Conservation (phyloP, 1,284 basidiomycete species). For the Ganoderma meredithae region DNA sequence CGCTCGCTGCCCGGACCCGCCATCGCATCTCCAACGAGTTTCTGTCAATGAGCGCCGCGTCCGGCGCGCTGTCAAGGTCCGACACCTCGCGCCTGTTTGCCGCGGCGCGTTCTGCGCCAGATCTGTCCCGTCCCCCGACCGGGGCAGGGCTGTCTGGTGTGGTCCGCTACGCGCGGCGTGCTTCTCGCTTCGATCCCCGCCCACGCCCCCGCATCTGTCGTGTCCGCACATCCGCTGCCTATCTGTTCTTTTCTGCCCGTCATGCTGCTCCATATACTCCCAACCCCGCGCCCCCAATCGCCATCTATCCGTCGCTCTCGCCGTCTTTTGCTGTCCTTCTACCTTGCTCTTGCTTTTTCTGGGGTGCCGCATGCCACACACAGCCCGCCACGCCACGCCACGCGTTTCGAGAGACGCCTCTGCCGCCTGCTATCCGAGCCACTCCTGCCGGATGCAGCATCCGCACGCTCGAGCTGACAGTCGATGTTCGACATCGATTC, state of each 20-base stretch:
- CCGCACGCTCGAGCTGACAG: neutral
- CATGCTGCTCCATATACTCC: slow-evolving; percentile 6
- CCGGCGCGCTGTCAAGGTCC: neutral
- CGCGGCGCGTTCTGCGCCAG: neutral
- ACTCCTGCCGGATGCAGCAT: neutral
- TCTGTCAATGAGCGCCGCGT: slow-evolving; percentile 25
- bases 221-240: slow-evolving; percentile 1
- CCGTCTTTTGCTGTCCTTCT: neutral
- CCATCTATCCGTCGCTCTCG: neutral
- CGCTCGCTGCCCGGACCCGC: slow-evolving; percentile 46
- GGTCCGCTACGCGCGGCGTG: slow-evolving; percentile 8
- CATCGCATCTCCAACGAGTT: slow-evolving; percentile 39
- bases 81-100: neutral
- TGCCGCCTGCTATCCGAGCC: neutral
- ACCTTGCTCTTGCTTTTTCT: neutral
- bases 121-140: neutral
- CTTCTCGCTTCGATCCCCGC: slow-evolving; percentile 14
- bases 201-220: neutral
- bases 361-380: slow-evolving; percentile 2
- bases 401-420: neutral
- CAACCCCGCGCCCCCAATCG: neutral
- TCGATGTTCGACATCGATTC: neutral
- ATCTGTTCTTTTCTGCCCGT: slow-evolving; percentile 5
- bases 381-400: slow-evolving; percentile 2
- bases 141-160: neutral